Percentiles rank a stretch among this genome's conserved stretches.
Conservation (phyloP, 805 yeast genomes). For the Yarrowia alimentaria region DNA sequence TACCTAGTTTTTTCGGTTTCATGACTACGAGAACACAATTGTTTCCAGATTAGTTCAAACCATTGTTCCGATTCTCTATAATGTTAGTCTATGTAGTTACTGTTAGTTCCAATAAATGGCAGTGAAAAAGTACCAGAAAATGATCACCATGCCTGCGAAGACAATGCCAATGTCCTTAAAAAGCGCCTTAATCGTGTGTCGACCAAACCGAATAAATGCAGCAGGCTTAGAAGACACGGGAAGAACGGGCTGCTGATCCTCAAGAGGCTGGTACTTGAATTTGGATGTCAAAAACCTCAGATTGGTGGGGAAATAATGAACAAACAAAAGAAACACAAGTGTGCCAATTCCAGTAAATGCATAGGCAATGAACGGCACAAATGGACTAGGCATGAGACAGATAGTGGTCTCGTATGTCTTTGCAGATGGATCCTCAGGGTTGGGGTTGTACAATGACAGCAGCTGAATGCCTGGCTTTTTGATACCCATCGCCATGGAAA, state of each 20-base stretch:
- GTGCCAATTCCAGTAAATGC: conserved; percentile 18
- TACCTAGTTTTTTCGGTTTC: too few relatives aligned
- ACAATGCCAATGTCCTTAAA: conserved; percentile 17
- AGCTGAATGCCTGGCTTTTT: conserved; percentile 82
- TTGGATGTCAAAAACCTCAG: not conserved
- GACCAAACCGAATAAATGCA: not conserved
- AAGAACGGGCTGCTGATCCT: conserved; percentile 1
- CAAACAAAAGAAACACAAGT: not conserved
- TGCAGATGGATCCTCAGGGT: conserved; percentile 9
- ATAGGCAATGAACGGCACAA: conserved; percentile 36
- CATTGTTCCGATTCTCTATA: too few relatives aligned
- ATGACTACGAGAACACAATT: too few relatives aligned
- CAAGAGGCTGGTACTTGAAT: conserved; percentile 15
- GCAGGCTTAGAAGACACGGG: conserved; percentile 4
- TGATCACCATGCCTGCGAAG: not conserved
- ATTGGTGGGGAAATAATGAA: conserved; percentile 6
- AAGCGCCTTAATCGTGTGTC: conserved; percentile 4
- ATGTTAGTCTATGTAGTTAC: too few relatives aligned
- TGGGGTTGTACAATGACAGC: conserved; percentile 55
- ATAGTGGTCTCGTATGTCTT: conserved; percentile 35
- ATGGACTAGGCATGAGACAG: conserved; percentile 39
- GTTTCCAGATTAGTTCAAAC: too few relatives aligned
- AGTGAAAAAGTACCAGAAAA: conserved; percentile 20
- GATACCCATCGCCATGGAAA: conserved; percentile 92
- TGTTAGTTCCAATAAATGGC: conserved; percentile 20